Base-by-base conservation (phyloP, 805 yeast genomes). In the Yamadazyma takamatsuzukensis region DNA sequence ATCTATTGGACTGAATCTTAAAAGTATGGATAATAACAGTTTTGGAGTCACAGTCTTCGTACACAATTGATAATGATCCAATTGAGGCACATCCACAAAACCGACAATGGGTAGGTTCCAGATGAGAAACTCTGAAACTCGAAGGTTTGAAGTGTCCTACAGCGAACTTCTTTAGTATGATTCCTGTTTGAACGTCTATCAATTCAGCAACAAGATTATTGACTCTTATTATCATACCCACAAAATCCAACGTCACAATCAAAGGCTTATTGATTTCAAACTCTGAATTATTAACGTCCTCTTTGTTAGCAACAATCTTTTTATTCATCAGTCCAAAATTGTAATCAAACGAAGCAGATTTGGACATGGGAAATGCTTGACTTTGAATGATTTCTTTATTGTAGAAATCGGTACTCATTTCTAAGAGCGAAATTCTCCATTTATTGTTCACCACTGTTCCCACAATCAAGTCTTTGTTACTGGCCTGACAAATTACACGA, bases 51-150 rank as follows among this genome's bases (percentile, higher is more conserved):
- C 54, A 50, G 41, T 80, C 83, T 15, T 80, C 78, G 54, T 87
- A 87, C 1, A 80, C 80, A 14, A 86, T 64, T 1, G 90, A 80
- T 33, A 87, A 70, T 3, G 89, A 72, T 15, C 77, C 70, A 25
- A 87, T 72, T 0, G 95, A 81, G 0, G 84, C 87, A 61, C 94
- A 82, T 2, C 96, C 96, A 64, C 96, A 87, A 57, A 87, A 87
- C 28, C 83, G 72, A 59, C 96, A 87, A 59, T 87, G 95, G 1
- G 87, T 78, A 5, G 95, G 94, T 44, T 81, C 87, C 26, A 83
- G 80, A 51, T 87, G 95, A 41, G 85, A 76, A 1, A 83, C 93
- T 36, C 69, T 64, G 40, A 87, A 71, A 0, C 82, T 52, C 2
- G 72, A 72, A 2, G 74, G 72, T 43, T 76, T 76, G 60, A 77